Base-by-base conservation (phyloP, 139 green algal genomes). In the Asterochloris erici region DNA sequence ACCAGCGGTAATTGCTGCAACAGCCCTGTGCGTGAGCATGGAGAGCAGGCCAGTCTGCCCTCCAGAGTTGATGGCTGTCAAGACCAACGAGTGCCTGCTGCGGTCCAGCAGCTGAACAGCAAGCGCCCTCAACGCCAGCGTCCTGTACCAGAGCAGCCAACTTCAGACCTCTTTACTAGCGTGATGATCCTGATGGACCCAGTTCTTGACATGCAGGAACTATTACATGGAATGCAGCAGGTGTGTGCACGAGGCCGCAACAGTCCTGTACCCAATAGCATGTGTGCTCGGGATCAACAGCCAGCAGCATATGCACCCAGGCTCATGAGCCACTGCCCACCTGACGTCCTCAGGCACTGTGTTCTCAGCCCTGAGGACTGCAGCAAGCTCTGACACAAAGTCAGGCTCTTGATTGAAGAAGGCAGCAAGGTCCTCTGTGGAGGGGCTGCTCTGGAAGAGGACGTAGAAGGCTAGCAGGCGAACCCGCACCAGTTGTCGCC, bases 381-480 rank as follows among this genome's bases (percentile, higher is more conserved):
- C 85, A 29, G 96, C 92, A 63, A 98, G 89, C 79, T 98, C 94
- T 2, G 16, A 63, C 47, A 95, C 90, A 83, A 98, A 89, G 78
- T 98, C 94, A 0, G 89, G 85, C 63, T 97, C 94, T 15, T 85
- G 79, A 4, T 80, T 28, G 75, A 94, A 94, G 68, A 98, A 89
- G 0, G 86, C 80, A 14, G 82, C 60, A 28, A 97, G 81, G 24
- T 96, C 92, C 68, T 96, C 91, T 86, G 80, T 29, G 60, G 81
- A 80, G 73, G 91, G 88, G 79, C 82, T 91, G 75, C 84, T 94
- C 86, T 95, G 92, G 27, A 97, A 85, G 17, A 95, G 83, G 10
- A 95, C 86, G 61, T 91, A 91, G 74, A 97, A 93, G 23, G 95
- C 93, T 81, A 97, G 82, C 27, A 98, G 90, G 60, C 95, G 93